Evolutionary conservation across 2,329 filamentous ascomycete species (phyloP), one percentile per base, ranked within the genome.

Genomic region (Tolypocladium ovalisporum): DNA sequence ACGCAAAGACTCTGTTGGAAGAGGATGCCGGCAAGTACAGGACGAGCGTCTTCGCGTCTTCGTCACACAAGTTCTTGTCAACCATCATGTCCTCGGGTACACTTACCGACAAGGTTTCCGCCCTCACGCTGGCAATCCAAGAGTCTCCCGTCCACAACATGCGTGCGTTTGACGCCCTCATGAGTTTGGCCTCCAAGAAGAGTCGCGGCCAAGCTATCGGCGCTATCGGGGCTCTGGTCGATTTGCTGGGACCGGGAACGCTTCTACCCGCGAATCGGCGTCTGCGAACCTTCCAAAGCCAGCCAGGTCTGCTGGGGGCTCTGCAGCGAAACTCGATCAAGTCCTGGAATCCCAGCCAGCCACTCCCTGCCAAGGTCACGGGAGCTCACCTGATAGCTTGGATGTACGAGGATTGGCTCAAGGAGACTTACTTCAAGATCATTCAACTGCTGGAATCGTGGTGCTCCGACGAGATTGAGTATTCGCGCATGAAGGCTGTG

Each of bases 11-110:
- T 12, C 78, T 97, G 8, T 76, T 97, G 24, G 86, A 95, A 56
- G 79, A 84, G 32, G 94, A 99, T 68, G 88, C 88, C 60, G 79
- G 83, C 44, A 78, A 83, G 52, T 99, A 97, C 73, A 80, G 80
- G 57, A 82, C 84, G 32, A 86, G 90, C 63, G 76, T 88, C 57
- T 84, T 89, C 8, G 84, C 89, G 54, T 90, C 90, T 32, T 94
- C 93, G 2, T 93, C 92, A 44, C 89, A 95, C 73, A 96, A 92
- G 71, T 99, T 99, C 77, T 86, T 97, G 79, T 90, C 92, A 1
- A 96, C 91, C 22, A 97, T 99, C 70, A 97, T 97, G 89, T 79
- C 90, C 12, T 95, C 92, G 1, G 94, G 94, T 78, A 99, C 95
- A 12, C 83, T 97, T 64, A 95, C 91, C 57, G 94, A 99, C 71